phyloP scores from a whole-genome alignment of 2,329 filamentous ascomycete species.

The Mycogone perniciosa region DNA sequence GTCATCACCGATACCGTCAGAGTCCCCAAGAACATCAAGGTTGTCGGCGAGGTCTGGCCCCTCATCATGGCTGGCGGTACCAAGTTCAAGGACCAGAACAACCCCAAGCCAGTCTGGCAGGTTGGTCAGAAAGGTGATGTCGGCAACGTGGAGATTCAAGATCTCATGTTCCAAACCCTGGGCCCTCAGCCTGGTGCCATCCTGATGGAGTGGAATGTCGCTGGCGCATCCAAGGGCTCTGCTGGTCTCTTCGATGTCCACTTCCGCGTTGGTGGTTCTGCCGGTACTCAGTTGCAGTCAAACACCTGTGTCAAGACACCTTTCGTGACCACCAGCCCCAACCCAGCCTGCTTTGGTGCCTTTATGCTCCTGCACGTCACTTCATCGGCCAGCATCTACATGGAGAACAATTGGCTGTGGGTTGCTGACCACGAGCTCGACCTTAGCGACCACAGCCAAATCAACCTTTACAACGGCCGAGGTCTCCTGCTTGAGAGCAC shows the following conservation, averaged over 20 bases:
- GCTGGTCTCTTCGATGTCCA: constrained; percentile 94
- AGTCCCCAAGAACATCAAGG: constrained; percentile 73
- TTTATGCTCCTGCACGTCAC: constrained; percentile 66
- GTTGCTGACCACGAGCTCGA: constrained; percentile 88
- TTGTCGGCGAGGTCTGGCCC: constrained; percentile 88
- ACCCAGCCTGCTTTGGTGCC: constrained; percentile 64
- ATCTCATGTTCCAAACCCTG: constrained; percentile 77
- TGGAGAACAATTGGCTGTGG: constrained; percentile 91
- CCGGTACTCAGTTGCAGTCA: constrained; percentile 76
- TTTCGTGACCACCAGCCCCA: constrained; percentile 51
- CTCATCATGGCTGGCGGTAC: constrained; percentile 77
- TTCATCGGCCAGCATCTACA: constrained; percentile 58
- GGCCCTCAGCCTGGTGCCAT: constrained; percentile 83
- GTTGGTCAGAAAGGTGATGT: constrained; percentile 71
- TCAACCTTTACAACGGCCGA: constrained; percentile 83
- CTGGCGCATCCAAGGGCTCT: constrained; percentile 57
- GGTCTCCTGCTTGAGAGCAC: constrained; percentile 72
- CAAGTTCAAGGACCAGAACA: constrained; percentile 65
- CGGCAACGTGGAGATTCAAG: constrained; percentile 79
- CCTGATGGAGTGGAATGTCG: constrained; percentile 86
- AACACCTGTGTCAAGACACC: constrained; percentile 75
- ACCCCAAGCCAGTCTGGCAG: constrained; percentile 80
- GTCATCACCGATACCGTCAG: constrained; percentile 62
- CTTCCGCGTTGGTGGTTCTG: constrained; percentile 81
- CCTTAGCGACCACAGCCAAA: constrained; percentile 63